Base-by-base conservation (phyloP, 2,329 filamentous ascomycete species). In the Xylariaceae sp. region DNA sequence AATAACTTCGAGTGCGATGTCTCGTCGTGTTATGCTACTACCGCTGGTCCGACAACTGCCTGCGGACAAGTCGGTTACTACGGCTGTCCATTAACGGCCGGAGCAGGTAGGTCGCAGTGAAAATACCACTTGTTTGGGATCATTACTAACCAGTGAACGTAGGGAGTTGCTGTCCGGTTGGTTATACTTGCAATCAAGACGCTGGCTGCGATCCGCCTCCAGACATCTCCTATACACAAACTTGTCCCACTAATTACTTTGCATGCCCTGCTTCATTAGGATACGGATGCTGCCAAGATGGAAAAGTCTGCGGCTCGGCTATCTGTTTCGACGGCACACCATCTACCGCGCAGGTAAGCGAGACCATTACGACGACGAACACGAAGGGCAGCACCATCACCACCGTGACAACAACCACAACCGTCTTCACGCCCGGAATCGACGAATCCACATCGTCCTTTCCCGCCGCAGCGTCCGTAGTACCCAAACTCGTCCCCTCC, bases 251-350 rank as follows among this genome's bases (percentile, higher is more conserved):
- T 2, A 65, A 60, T 44, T 73, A 68, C 35, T 72, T 66, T 41
- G 60, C 69, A 3, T 81, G 78, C 43, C 69, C 78, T 2, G 51
- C 69, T 4, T 73, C 71, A 1, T 49, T 74, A 3, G 70, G 69
- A 38, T 73, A 68, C 43, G 77, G 76, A 0, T 81, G 78, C 48
- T 81, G 78, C 52, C 59, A 58, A 2, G 67, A 58, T 35, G 71
- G 70, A 4, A 67, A 73, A 64, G 70, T 58, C 19, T 81, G 78
- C 50, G 76, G 66, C 2, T 39, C 56, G 2, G 60, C 53, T 15
- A 57, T 53, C 12, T 81, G 78, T 51, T 79, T 74, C 44, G 63
- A 68, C 1, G 74, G 70, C 0, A 61, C 60, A 0, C 66, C 72
- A 1, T 54, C 63, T 1, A 78, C 74, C 0, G 60, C 65, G n/a